Conservation (phyloP, 768 basidiomycete species). For the Boletus rubescentipes region DNA sequence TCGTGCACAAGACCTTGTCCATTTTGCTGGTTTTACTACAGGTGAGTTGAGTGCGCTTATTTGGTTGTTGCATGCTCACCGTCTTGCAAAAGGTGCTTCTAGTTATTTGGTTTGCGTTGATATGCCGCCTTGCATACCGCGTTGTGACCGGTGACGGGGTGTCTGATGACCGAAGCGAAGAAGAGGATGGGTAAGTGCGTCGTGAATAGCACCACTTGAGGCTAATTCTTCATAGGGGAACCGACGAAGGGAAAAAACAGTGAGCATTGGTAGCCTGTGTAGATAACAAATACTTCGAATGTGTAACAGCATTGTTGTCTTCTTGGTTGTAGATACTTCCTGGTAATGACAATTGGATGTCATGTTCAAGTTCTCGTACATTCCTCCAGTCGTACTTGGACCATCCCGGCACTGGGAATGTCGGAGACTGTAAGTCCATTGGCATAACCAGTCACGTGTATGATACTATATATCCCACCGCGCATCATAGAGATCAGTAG, state of each 20-base stretch:
- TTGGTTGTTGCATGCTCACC: slow-evolving; percentile 2
- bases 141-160: slow-evolving; percentile 74
- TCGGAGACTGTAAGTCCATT: too few species aligned
- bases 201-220: not conserved
- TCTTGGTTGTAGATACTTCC: too few species aligned
- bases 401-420: too few species aligned
- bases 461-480: too few species aligned
- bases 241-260: slow-evolving; percentile 20
- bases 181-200: slow-evolving; percentile 54
- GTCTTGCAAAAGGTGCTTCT: slow-evolving; percentile 55
- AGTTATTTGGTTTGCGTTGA: slow-evolving; percentile 82
- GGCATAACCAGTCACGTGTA: too few species aligned
- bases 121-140: slow-evolving; percentile 73
- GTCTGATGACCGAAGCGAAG: slow-evolving; percentile 83
- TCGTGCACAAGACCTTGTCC: slow-evolving; percentile 48
- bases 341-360: too few species aligned
- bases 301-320: too few species aligned
- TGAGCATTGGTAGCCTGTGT: slow-evolving; percentile 20
- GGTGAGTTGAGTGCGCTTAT: slow-evolving; percentile 38
- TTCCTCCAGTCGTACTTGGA: too few species aligned
- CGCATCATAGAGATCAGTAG: too few species aligned
- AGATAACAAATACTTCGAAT: too few species aligned
- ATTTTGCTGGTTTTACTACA: slow-evolving; percentile 57
- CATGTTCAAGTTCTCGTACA: too few species aligned
- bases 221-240: slow-evolving; percentile 18